Base-by-base conservation (phyloP, 192 early-diverging fungal species). In the Pilobolus umbonatus region DNA sequence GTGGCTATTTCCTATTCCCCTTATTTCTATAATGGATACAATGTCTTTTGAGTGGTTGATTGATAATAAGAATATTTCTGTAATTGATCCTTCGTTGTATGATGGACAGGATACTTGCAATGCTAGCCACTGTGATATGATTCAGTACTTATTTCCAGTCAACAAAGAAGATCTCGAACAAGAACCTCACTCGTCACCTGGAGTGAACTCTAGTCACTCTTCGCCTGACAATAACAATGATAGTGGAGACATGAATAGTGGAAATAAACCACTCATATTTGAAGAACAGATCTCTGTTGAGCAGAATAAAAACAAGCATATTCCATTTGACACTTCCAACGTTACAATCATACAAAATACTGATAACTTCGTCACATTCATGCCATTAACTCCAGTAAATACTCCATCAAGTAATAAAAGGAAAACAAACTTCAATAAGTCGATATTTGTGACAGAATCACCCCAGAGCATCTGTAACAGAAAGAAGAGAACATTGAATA, bases 391-490 rank as follows among this genome's bases (percentile, higher is more conserved):
- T 12, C 47, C 47, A 8, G 21, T 34, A 15, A 42, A 15, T 24
- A 15, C 9, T 19, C 49, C 14, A 9, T 10, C 52, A 1, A 36
- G 10, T 22, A 34, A 35, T 24, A 5, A 46, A 40, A 49, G 22
- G 7, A 61, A 51, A 19, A 39, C 24, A 0, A 26, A 5, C 17
- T 14, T 39, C 19, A 39, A 50, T n/a, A 39, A 61, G 14, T 21
- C 59, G 10, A 51, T 61, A 22, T 61, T 61, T 40, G 59, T 61
- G 8, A 61, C 59, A n/a, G 59, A 61, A 39, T 61, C 48, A 28
- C 59, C 59, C 8, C 48, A 61, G 21, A 45, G 36, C 26, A 21
- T 36, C 17, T 61, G 30, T 15, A 61, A 61, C 24, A 61, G 52
- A 25, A 61, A 43, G 31, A 9, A 6, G 21, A 25, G 19, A 21